Conservation (phyloP, 1,139 yeast species). For the Candida sp. region DNA sequence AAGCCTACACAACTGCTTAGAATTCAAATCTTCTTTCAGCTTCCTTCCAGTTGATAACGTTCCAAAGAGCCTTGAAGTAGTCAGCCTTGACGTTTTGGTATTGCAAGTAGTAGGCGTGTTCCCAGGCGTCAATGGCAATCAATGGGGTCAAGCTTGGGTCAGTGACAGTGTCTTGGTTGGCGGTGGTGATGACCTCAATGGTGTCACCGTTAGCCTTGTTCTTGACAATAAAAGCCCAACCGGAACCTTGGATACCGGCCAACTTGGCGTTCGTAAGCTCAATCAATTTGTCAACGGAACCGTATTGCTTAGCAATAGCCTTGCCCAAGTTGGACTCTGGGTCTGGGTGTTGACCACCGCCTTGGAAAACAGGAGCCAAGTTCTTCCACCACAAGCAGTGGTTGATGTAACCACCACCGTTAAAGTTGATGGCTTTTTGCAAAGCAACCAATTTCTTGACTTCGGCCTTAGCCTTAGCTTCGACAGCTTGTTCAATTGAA, state of each 20-base stretch:
- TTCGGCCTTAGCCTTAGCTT: conserved; percentile 70
- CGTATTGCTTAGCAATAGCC: conserved; percentile 71
- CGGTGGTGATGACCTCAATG: conserved; percentile 83
- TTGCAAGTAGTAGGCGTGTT: conserved; percentile 97
- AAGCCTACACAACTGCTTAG: background rate
- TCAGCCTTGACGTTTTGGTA: conserved; percentile 95
- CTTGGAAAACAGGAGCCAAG: conserved; percentile 79
- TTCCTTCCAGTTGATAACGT: conserved; percentile 95
- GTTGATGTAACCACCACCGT: conserved; percentile 94
- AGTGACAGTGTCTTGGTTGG: conserved; percentile 90
- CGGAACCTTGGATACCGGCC: conserved; percentile 97
- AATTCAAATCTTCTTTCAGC: conserved; percentile 68
- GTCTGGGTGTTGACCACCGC: conserved; percentile 86
- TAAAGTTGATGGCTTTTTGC: conserved; percentile 86
- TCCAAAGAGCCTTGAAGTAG: conserved; percentile 97
- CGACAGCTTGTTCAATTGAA: conserved; percentile 78
- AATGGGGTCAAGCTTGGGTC: conserved; percentile 71
- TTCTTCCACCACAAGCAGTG: conserved; percentile 92
- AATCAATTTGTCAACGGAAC: conserved; percentile 78
- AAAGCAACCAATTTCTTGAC: conserved; percentile 70
- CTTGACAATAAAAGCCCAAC: conserved; percentile 97
- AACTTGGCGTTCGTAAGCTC: conserved; percentile 72
- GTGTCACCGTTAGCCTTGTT: conserved; percentile 78
- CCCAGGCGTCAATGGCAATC: conserved; percentile 98
- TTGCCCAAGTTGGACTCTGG: conserved; percentile 60